phyloP scores from a whole-genome alignment of 208 protist species.

The Leishmania tropica region DNA sequence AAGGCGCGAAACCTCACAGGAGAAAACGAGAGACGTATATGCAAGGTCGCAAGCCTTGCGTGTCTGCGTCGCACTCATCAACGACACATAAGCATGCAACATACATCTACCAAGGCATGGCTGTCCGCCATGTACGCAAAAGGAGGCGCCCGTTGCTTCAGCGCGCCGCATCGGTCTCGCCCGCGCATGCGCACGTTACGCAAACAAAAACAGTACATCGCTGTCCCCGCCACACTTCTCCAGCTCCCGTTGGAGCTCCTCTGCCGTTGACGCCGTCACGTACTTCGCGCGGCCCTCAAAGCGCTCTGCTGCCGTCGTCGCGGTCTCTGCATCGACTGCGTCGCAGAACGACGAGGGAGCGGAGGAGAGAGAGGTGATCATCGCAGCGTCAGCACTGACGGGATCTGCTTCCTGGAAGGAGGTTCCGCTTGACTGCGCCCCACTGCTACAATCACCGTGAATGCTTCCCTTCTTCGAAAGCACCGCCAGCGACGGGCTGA shows the following conservation, averaged over 20 bases:
- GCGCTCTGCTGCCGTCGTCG: not conserved
- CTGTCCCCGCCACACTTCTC: constrained; percentile 34
- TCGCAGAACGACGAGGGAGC: not conserved
- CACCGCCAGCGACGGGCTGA: constrained; percentile 3
- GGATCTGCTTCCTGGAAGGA: not conserved
- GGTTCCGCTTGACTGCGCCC: not conserved
- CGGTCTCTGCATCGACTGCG: not conserved
- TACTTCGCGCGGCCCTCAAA: constrained; percentile 17
- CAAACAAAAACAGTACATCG: constrained; percentile 39
- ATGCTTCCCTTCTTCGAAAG: not conserved
- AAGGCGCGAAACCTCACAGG: not conserved
- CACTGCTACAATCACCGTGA: not conserved
- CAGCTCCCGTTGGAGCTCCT: constrained; percentile 32
- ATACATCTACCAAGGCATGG: not conserved
- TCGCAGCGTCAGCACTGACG: not conserved
- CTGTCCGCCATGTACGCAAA: not conserved
- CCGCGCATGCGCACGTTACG: not conserved
- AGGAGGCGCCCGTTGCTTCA: too few relatives aligned
- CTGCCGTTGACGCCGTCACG: constrained; percentile 10
- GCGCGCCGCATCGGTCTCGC: not conserved
- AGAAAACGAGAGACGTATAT: not conserved
- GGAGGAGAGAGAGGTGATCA: not conserved
- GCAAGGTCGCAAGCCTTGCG: not conserved
- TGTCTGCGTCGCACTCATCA: not conserved
- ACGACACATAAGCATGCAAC: not conserved